Conservation (phyloP, 2,329 filamentous ascomycete genomes). For the Samsoniella hepiali region DNA sequence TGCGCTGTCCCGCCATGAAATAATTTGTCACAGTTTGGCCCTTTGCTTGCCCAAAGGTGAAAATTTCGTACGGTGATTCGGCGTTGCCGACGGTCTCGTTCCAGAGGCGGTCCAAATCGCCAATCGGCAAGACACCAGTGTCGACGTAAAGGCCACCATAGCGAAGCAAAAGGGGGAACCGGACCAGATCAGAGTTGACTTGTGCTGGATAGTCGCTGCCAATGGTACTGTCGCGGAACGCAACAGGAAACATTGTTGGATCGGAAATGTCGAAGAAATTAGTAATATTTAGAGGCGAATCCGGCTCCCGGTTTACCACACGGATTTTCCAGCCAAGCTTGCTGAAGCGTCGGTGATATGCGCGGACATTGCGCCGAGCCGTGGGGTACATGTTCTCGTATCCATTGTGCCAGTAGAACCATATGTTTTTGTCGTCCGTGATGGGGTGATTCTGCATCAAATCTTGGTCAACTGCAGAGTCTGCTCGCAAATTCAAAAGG, state of each 20-base stretch:
- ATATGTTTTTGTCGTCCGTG: conserved; percentile 49
- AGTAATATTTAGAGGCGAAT: conserved; percentile 45
- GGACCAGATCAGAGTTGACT: conserved; percentile 56
- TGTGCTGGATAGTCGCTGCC: conserved; percentile 49
- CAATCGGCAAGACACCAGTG: conserved; percentile 55
- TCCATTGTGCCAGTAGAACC: conserved; percentile 57
- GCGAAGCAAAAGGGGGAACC: conserved; percentile 52
- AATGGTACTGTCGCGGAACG: conserved; percentile 48
- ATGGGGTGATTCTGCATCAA: conserved; percentile 39
- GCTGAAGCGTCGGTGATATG: conserved; percentile 52
- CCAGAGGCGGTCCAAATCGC: conserved; percentile 55
- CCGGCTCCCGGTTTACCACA: conserved; percentile 44
- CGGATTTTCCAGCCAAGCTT: conserved; percentile 51
- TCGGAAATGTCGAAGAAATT: conserved; percentile 47
- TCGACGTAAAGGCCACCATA: conserved; percentile 59
- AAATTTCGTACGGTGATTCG: conserved; percentile 43
- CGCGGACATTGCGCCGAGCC: conserved; percentile 49
- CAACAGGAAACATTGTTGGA: conserved; percentile 42
- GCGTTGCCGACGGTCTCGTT: conserved; percentile 44
- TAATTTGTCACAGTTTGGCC: conserved; percentile 45
- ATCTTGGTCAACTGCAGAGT: conserved; percentile 43
- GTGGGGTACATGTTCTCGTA: conserved; percentile 48
- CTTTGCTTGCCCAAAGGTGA: conserved; percentile 39
- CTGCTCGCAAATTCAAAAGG: conserved; percentile 44
- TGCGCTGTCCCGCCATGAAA: conserved; percentile 38